Evolutionary conservation across 139 green algal species (phyloP).

Genomic region (Chlamydomonas sphaeroides): DNA sequence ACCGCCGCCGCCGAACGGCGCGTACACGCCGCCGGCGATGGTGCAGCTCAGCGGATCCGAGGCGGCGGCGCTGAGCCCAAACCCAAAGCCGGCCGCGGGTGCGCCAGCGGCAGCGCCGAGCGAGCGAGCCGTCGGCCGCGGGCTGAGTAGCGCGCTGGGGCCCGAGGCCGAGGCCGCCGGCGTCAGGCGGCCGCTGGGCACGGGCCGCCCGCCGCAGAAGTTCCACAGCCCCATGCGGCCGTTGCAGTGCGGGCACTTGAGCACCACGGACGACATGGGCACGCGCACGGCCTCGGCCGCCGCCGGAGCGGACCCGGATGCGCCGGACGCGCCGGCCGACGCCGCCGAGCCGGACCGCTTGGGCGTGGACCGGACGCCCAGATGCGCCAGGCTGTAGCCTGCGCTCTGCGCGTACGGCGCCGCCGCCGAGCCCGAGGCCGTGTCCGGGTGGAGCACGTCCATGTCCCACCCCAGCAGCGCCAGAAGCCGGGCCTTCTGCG

Average conservation of each 20-base stretch:
- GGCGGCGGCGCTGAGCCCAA: background rate
- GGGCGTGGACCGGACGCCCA: slow-evolving; percentile 1
- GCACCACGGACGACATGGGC: slow-evolving; percentile 25
- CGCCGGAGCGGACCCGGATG: background rate
- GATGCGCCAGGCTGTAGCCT: slow-evolving; percentile 39
- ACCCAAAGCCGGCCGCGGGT: no score
- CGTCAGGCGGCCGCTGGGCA: slow-evolving; percentile 1
- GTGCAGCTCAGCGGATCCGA: slow-evolving; percentile 28
- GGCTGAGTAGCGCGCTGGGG: background rate
- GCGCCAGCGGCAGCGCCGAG: background rate
- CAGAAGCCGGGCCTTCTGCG: slow-evolving; percentile 40
- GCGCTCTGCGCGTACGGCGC: slow-evolving; percentile 19
- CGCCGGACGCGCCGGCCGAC: background rate
- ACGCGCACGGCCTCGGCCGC: background rate
- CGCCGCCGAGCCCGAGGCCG: background rate
- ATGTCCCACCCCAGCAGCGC: slow-evolving; percentile 40
- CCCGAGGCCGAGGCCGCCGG: background rate
- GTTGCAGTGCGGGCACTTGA: slow-evolving; percentile 43
- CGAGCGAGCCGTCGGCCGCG: no score
- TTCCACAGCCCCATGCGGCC: slow-evolving; percentile 45
- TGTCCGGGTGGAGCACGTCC: slow-evolving; percentile 21
- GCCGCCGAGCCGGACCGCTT: background rate
- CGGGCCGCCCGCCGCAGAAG: slow-evolving; percentile 21
- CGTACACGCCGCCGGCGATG: slow-evolving; percentile 44
- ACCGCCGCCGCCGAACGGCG: background rate